A percentile compares a stretch with the other conserved stretches of the same genome.
Evolutionary conservation across 2,329 filamentous ascomycete species (phyloP).

Genomic region (Aspergillus novofumigatus): DNA sequence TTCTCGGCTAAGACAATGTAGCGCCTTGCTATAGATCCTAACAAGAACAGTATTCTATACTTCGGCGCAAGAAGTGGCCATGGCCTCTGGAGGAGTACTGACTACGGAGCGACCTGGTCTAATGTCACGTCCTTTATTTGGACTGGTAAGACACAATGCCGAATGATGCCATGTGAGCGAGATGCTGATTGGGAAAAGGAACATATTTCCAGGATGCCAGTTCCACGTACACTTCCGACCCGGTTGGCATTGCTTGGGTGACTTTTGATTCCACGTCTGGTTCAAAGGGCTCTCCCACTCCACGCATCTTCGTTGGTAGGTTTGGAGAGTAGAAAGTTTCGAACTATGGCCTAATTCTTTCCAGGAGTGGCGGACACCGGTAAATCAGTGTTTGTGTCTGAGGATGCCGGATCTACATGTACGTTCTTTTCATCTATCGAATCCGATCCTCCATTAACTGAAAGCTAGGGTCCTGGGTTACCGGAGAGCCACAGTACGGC

Average conservation of each 20-base stretch:
- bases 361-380: slow-evolving; percentile 46
- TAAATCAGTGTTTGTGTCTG: slow-evolving; percentile 52
- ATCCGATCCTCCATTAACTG: background rate
- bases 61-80: slow-evolving; percentile 58
- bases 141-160: slow-evolving; percentile 14
- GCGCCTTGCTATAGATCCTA: slow-evolving; percentile 55
- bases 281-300: slow-evolving; percentile 45
- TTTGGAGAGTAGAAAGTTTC: background rate
- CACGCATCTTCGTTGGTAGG: slow-evolving; percentile 55
- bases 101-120: slow-evolving; percentile 52
- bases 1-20: background rate
- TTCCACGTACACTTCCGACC: slow-evolving; percentile 46
- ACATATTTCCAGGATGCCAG: slow-evolving; percentile 46
- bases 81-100: slow-evolving; percentile 56
- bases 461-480: slow-evolving; percentile 29
- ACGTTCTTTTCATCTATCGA: slow-evolving; percentile 19
- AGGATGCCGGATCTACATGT: slow-evolving; percentile 54
- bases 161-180: background rate
- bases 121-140: slow-evolving; percentile 52
- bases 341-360: background rate
- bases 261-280: slow-evolving; percentile 54
- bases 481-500: slow-evolving; percentile 45
- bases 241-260: slow-evolving; percentile 49
- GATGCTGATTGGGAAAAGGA: slow-evolving; percentile 31
- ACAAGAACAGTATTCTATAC: slow-evolving; percentile 54